These are phyloP conservation scores for Coix lacrymajobi DNA, from an alignment of 176 grass and related monocot species.

Conservation along the genomic window DNA sequence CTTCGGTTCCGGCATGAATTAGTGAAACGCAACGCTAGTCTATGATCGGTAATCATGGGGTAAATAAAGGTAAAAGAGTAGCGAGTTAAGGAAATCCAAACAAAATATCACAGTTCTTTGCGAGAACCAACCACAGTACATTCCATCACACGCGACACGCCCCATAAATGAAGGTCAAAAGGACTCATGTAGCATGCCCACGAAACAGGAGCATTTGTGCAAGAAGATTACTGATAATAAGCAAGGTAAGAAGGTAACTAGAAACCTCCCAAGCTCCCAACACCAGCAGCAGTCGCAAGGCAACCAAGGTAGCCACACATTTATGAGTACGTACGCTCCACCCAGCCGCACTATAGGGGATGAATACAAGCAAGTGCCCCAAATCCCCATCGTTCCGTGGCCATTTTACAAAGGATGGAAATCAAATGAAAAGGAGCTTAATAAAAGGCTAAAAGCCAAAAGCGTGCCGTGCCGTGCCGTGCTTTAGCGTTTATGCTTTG, in stretches of 20 bases:
- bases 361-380: background rate
- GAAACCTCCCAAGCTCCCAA: background rate
- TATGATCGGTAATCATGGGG: background rate
- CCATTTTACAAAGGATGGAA: slow-evolving; percentile 2
- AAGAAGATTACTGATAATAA: background rate
- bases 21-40: background rate
- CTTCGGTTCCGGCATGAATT: too few species aligned
- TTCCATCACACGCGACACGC: background rate
- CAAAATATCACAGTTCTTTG: too few species aligned
- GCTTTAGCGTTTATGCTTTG: background rate
- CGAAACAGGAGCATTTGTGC: background rate
- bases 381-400: background rate
- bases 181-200: background rate
- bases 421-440: slow-evolving; percentile 16
- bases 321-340: background rate
- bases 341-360: background rate
- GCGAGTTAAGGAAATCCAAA: too few species aligned
- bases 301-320: background rate
- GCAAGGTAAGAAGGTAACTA: background rate
- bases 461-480: background rate
- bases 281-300: background rate
- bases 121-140: too few species aligned
- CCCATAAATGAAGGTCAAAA: background rate
- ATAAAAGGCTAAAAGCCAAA: slow-evolving; percentile 20
- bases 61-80: too few species aligned